Percentiles rank a stretch among this genome's conserved stretches.
Conservation (phyloP, 169 alveolate genomes). For the Plasmodium gaboni region DNA sequence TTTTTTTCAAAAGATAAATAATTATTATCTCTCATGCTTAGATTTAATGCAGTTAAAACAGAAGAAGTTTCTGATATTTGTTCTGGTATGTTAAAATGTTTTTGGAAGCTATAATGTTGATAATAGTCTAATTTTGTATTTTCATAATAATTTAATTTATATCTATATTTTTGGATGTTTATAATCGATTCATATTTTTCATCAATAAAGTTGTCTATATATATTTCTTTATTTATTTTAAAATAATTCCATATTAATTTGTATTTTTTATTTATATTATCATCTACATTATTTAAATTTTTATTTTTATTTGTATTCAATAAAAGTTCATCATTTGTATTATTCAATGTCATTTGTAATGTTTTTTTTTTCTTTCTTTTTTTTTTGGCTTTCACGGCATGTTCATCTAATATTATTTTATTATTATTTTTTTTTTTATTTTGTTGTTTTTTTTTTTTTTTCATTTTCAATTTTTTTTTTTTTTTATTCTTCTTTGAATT, state of each 20-base stretch:
- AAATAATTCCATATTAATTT: constrained; percentile 13
- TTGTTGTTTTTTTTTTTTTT: background rate
- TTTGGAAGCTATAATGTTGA: constrained; percentile 28
- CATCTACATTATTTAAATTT: background rate
- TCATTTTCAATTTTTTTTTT: background rate
- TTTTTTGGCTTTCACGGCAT: background rate
- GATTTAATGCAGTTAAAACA: constrained; percentile 32
- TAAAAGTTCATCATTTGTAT: background rate
- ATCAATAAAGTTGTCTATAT: constrained; percentile 40
- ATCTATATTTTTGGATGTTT: constrained; percentile 14
- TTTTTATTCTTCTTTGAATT: background rate
- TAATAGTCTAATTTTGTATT: constrained; percentile 35
- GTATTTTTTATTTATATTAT: constrained; percentile 9
- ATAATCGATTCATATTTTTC: constrained; percentile 21
- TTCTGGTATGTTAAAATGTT: constrained; percentile 23
- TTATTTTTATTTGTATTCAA: background rate
- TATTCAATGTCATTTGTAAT: no score
- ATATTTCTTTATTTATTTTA: constrained; percentile 39
- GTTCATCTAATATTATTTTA: background rate
- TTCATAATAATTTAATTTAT: constrained; percentile 40
- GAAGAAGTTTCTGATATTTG: constrained; percentile 35
- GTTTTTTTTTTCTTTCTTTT: background rate
- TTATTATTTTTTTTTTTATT: background rate
- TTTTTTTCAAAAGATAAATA: constrained; percentile 24
- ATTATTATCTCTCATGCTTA: constrained; percentile 5